Conservation (phyloP, 495 filamentous ascomycete species). For the Ascobolus immersus region DNA sequence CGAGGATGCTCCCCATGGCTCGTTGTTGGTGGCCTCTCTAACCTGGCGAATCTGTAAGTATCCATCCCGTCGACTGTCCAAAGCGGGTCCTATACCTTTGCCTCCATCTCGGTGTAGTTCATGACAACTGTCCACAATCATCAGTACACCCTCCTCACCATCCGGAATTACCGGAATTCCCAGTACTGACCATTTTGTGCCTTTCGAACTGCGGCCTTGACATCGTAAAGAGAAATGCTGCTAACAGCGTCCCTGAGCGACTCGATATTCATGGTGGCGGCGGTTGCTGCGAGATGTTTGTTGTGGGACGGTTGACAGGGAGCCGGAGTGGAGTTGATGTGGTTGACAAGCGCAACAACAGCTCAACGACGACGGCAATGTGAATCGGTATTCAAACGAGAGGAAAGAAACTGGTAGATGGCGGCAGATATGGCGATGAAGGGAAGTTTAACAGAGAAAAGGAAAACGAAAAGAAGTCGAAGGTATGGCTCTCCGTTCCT, state of each 20-base stretch:
- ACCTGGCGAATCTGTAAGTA: conserved; percentile 28
- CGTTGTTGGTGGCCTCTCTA: conserved; percentile 92
- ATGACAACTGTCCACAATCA: conserved; percentile 47
- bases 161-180: background rate
- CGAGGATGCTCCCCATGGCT: conserved; percentile 85
- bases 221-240: conserved; percentile 85
- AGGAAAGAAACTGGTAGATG: no score
- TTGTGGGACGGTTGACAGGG: no score
- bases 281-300: background rate
- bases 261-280: conserved; percentile 50
- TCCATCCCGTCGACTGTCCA: conserved; percentile 6
- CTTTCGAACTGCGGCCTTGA: conserved; percentile 91
- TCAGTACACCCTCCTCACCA: background rate
- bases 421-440: no score
- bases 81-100: conserved; percentile 41
- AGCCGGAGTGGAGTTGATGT: no score
- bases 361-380: no score
- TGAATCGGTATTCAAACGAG: no score
- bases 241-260: conserved; percentile 68
- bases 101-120: conserved; percentile 99
- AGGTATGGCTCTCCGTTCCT: no score
- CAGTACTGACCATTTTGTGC: conserved; percentile 73
- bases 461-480: no score
- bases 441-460: no score
- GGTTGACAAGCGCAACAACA: no score